Evolutionary conservation across 768 basidiomycete species (phyloP), one percentile per base, ranked within the genome.

Genomic region (Clitopilus hobsonii): DNA sequence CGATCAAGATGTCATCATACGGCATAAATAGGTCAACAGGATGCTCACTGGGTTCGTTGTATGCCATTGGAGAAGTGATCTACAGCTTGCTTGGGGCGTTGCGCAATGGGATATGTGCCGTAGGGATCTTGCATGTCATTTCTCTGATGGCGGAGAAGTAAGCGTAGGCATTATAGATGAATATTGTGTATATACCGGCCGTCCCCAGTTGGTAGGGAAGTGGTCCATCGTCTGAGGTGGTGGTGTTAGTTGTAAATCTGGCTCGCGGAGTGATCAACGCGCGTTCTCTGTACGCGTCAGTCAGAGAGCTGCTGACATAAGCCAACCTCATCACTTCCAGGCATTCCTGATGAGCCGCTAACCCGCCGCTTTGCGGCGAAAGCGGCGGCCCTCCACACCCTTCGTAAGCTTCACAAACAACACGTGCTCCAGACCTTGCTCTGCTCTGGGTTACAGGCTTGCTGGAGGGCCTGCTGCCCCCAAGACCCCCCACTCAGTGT

Each of bases 171-270:
- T n/a, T 16, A 6, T 3, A 0, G 22, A 18, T 47, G 0, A 10
- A 3, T 11, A 36, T 1, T 22, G 3, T 14, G 22, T 26, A 41
- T 87, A 62, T 66, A 89, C 89, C 49, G 88, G 89, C 47, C 85
- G 77, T 29, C 89, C 90, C 89, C 89, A 91, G 76, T 85, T 89
- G 28, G 84, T 84, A 29, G 90, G 88, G 71, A 88, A 89, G 69
- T 91, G 90, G 67, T 91, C 89, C 89, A 91, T 90, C 67, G 6
- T 30, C 29, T 6, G 14, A 14, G 32, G 13, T 60, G 55, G 28
- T 57, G 22, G 32, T 45, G 26, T 16, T 25, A 30, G 32, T 14
- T 11, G 4, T 36, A 30, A 11, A n/a, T n/a, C 32, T 36, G 32
- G 10, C 3, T 3, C 32, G n/a, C n/a, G n/a, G n/a, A n/a, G n/a